Conservation (phyloP, 2,329 filamentous ascomycete genomes). For the Claviceps digitariae region DNA sequence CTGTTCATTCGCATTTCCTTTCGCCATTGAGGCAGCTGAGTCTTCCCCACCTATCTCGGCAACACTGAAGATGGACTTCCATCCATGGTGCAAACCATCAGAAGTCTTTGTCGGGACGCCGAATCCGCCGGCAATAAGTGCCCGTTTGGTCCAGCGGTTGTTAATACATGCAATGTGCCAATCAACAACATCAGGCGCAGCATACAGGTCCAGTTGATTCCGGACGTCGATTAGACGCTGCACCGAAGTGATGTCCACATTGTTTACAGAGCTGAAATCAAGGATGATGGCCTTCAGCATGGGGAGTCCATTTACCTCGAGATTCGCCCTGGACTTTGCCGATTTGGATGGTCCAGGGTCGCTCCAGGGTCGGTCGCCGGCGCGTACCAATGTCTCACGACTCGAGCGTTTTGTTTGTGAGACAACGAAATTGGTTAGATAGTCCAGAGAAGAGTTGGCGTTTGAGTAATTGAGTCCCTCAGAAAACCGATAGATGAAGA, state of each 20-base stretch:
- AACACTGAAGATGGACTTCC: slow-evolving; percentile 93
- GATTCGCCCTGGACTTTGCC: slow-evolving; percentile 27
- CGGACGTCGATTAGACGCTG: slow-evolving; percentile 89
- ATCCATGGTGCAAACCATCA: slow-evolving; percentile 45
- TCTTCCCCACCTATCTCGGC: slow-evolving; percentile 65
- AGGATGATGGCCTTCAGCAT: slow-evolving; percentile 80
- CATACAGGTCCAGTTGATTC: slow-evolving; percentile 81
- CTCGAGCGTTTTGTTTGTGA: slow-evolving; percentile 64
- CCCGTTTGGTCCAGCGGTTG: slow-evolving; percentile 84
- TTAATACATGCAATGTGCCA: slow-evolving; percentile 95
- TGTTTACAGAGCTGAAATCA: slow-evolving; percentile 88
- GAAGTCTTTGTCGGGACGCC: slow-evolving; percentile 54
- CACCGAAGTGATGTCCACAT: slow-evolving; percentile 83
- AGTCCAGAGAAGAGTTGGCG: slow-evolving; percentile 75
- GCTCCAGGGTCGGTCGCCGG: slow-evolving; percentile 86
- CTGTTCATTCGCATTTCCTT: slow-evolving; percentile 44
- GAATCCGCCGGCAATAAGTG: slow-evolving; percentile 75
- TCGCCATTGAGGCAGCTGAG: slow-evolving; percentile 56
- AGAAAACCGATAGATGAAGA: slow-evolving; percentile 91
- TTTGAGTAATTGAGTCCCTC: slow-evolving; percentile 97
- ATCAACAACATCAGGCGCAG: slow-evolving; percentile 67
- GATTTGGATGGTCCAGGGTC: slow-evolving; percentile 56
- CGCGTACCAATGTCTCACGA: slow-evolving; percentile 46
- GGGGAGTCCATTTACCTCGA: slow-evolving; percentile 34
- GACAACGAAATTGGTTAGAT: slow-evolving; percentile 56